Percentiles rank a stretch among this genome's conserved stretches.
phyloP scores from a whole-genome alignment of 106 monocot genomes.

The Alisma plantagoaquatica region DNA sequence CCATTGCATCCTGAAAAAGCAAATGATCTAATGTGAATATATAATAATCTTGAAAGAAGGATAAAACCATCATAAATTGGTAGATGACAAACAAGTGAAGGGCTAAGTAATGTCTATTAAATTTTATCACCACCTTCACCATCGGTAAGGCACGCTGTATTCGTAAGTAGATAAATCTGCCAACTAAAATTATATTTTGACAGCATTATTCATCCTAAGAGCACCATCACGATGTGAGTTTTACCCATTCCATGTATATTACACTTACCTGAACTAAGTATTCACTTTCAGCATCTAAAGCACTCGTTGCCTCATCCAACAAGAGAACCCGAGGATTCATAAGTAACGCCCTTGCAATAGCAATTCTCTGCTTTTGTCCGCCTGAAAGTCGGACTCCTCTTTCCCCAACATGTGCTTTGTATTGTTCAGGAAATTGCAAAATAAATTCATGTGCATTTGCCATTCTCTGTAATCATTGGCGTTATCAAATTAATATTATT shows the following conservation, averaged over 20 bases:
- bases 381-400: constrained; percentile 90
- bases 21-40: background rate
- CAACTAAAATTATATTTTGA: background rate
- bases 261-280: constrained; percentile 82
- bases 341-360: constrained; percentile 69
- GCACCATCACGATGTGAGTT: background rate
- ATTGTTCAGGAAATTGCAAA: constrained; percentile 80
- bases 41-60: background rate
- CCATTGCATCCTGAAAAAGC: constrained; percentile 84
- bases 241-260: background rate
- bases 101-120: background rate
- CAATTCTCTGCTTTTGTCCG: constrained; percentile 96
- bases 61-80: background rate
- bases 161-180: background rate
- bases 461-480: constrained; percentile 63
- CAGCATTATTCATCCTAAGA: background rate
- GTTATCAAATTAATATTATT: background rate
- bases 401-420: constrained; percentile 75
- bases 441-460: constrained; percentile 97
- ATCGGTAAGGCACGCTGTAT: too few species aligned
- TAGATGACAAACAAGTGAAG: background rate
- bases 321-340: constrained; percentile 69
- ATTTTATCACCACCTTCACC: too few species aligned
- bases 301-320: constrained; percentile 73
- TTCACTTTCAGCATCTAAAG: constrained; percentile 97